Evolutionary conservation across 305 asterid species (phyloP), one percentile per base, ranked within the genome.

Genomic region (Nicotiana rustica): DNA sequence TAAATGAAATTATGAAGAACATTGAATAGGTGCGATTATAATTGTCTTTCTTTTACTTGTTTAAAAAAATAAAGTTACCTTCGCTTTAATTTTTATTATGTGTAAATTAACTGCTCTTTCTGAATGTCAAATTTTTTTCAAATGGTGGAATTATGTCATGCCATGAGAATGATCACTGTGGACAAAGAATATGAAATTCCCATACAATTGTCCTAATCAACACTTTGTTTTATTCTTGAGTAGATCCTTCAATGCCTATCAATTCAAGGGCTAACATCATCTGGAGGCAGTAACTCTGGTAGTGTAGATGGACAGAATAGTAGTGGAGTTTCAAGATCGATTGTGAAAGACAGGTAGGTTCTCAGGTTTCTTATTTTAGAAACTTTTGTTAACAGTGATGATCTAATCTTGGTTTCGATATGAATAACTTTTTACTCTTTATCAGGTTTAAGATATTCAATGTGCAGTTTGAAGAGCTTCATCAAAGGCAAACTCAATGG

Each of bases 401-500:
- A 5, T 78, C 60, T 35, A 5, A 25, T 75, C 66, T 52, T 75
- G 44, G 10, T 75, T 75, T 65, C 29, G 66, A 25, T 55, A 18
- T 61, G 0, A 25, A 49, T 71, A 81, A 55, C 33, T 47, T 49
- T 59, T 66, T 76, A 69, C 68, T 57, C 71, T 79, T 82, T 19
- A 67, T 71, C 90, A 96, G 98, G 84, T 90, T 97, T 85, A 97
- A 95, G 92, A 90, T 91, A 25, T 95, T 97, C 82, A 97, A 97
- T 86, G 82, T 86, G 81, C 97, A 92, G 87, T 97, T 97, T 81
- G 99, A 97, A 86, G 99, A 97, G 90, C 96, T 97, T 89, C 99
- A 97, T 89, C 99, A 93, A 87, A 92, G 93, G 85, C 99, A 97
- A 88, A 87, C 94, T 87, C 99, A 95, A 83, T 97, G 99, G 99